Percentiles rank a stretch among this genome's conserved stretches.
Conservation (phyloP, 371 early-diverging fungal genomes). For the Blakeslea trispora region DNA sequence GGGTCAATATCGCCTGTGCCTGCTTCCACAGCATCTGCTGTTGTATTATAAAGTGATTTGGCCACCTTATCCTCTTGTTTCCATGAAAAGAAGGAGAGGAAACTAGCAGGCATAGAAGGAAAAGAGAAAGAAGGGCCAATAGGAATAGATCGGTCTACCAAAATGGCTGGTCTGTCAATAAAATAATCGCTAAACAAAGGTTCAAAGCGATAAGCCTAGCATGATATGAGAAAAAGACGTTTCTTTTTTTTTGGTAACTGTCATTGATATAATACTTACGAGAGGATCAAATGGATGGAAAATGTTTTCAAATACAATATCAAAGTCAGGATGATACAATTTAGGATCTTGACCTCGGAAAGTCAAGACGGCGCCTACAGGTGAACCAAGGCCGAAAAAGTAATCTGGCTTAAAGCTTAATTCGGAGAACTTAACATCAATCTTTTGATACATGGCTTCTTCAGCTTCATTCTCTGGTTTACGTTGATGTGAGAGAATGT, state of each 20-base stretch:
- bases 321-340: slow-evolving; percentile 51
- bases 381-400: slow-evolving; percentile 64
- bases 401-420: slow-evolving; percentile 57
- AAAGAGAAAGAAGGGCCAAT: slow-evolving; percentile 48
- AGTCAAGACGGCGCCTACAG: slow-evolving; percentile 62
- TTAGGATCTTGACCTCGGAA: slow-evolving; percentile 59
- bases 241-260: too few relatives aligned
- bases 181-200: slow-evolving; percentile 49
- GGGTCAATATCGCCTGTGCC: slow-evolving; percentile 4
- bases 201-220: slow-evolving; percentile 52
- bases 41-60: slow-evolving; percentile 16
- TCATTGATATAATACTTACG: too few relatives aligned
- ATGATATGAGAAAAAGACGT: too few relatives aligned
- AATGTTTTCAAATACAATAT: slow-evolving; percentile 60
- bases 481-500: slow-evolving; percentile 57
- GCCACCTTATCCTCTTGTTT: slow-evolving; percentile 22
- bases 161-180: slow-evolving; percentile 51
- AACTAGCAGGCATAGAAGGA: slow-evolving; percentile 39
- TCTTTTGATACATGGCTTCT: slow-evolving; percentile 31
- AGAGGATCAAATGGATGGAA: slow-evolving; percentile 71
- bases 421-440: slow-evolving; percentile 50
- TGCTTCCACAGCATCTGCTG: slow-evolving; percentile 15
- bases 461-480: slow-evolving; percentile 21
- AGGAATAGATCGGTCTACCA: slow-evolving; percentile 44
- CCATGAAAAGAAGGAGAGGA: slow-evolving; percentile 47